These are phyloP conservation scores for Boletus smithii DNA, from an alignment of 1,284 basidiomycete species.

Conservation along the genomic window DNA sequence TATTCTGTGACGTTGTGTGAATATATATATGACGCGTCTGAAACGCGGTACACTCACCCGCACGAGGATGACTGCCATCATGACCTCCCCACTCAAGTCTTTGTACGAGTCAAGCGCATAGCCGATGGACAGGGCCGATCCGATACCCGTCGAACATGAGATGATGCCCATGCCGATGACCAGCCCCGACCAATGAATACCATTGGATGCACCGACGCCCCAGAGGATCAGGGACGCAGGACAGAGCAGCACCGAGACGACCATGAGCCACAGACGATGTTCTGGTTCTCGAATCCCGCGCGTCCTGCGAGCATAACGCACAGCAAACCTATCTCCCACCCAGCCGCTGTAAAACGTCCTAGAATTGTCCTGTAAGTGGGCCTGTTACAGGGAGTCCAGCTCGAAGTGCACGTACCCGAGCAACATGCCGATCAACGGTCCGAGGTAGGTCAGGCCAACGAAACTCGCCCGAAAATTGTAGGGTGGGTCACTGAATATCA, in stretches of 20 bases:
- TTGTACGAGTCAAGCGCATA: constrained; percentile 19
- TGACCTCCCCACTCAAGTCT: constrained; percentile 17
- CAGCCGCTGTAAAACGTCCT: constrained; percentile 20
- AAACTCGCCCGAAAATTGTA: constrained; percentile 18
- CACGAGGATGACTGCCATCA: constrained; percentile 20
- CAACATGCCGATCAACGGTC: constrained; percentile 17
- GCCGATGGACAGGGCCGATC: constrained; percentile 15
- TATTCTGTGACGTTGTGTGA: too few species aligned
- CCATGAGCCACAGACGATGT: constrained; percentile 19
- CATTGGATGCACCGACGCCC: constrained; percentile 18
- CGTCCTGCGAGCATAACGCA: constrained; percentile 13
- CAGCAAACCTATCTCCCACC: constrained; percentile 15
- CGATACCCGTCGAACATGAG: constrained; percentile 20
- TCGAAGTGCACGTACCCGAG: too few species aligned
- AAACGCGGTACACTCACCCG: constrained; percentile 7
- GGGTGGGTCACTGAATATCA: constrained; percentile 13
- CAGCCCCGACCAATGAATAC: constrained; percentile 11
- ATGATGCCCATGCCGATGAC: constrained; percentile 20
- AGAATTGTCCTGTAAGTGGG: too few species aligned
- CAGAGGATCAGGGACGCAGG: constrained; percentile 18
- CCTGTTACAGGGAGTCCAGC: too few species aligned
- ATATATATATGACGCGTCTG: too few species aligned
- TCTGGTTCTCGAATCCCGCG: constrained; percentile 15
- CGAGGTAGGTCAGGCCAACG: constrained; percentile 16
- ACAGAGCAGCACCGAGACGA: constrained; percentile 14